These are phyloP conservation scores for Aspergillus sp. DNA, from an alignment of 2,329 filamentous ascomycete genomes.

Conservation along the genomic window DNA sequence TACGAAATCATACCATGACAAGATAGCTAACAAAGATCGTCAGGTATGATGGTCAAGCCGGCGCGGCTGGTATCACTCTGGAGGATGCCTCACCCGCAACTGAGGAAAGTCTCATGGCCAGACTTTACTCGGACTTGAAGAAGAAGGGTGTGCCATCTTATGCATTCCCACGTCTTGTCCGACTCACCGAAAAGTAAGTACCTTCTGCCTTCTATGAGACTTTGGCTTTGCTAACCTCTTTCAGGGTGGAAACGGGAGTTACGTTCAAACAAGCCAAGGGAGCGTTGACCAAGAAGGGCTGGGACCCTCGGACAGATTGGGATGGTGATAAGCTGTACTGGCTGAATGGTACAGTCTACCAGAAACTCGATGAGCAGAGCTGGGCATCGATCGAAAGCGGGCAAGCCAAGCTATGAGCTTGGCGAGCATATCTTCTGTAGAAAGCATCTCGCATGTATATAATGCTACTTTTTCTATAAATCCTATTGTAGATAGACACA, in stretches of 20 bases:
- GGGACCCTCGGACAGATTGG: conserved; percentile 37
- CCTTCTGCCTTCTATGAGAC: neutral
- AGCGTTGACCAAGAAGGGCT: conserved; percentile 46
- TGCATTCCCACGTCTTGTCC: conserved; percentile 50
- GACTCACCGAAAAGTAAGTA: conserved; percentile 48
- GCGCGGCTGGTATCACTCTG: conserved; percentile 50
- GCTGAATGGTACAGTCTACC: conserved; percentile 45
- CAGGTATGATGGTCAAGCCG: conserved; percentile 53
- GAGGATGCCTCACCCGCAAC: conserved; percentile 30
- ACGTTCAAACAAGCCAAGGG: conserved; percentile 55
- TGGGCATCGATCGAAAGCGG: conserved; percentile 48
- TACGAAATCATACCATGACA: neutral
- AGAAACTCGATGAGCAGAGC: conserved; percentile 38
- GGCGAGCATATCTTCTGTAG: neutral
- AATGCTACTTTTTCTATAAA: neutral
- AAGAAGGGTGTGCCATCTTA: conserved; percentile 50
- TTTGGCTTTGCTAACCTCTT: neutral
- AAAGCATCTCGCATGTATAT: neutral
- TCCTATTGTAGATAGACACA: neutral
- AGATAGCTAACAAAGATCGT: conserved; percentile 2
- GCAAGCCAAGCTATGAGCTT: conserved; percentile 44
- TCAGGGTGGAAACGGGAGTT: conserved; percentile 47
- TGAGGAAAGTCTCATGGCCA: conserved; percentile 40
- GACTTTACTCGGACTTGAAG: conserved; percentile 42
- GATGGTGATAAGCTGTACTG: conserved; percentile 46